Conservation (phyloP, 2,329 filamentous ascomycete genomes). For the Penicillium sp. region DNA sequence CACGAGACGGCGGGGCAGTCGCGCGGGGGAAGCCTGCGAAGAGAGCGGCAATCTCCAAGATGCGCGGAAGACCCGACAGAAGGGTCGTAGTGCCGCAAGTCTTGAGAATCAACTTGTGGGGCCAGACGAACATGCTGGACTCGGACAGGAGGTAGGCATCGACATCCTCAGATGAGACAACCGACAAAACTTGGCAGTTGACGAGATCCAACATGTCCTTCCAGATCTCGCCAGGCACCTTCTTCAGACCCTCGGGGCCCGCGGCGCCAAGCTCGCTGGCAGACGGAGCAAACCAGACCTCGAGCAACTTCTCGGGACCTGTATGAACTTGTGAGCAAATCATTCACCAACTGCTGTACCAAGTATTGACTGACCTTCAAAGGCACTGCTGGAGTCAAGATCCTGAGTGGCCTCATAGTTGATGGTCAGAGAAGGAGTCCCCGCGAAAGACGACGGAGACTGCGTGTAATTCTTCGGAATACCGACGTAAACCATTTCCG, state of each 20-base stretch:
- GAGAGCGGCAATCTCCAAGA: conserved; percentile 87
- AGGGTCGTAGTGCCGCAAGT: conserved; percentile 97
- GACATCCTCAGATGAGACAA: conserved; percentile 89
- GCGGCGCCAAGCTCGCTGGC: conserved; percentile 71
- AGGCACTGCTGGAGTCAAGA: conserved; percentile 93
- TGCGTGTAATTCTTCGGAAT: conserved; percentile 82
- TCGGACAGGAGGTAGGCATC: conserved; percentile 97
- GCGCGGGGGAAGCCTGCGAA: conserved; percentile 88
- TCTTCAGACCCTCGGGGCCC: conserved; percentile 80
- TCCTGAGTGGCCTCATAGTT: conserved; percentile 93
- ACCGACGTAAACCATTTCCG: conserved; percentile 83
- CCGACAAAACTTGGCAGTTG: conserved; percentile 96
- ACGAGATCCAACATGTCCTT: conserved; percentile 97
- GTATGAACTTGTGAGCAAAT: conserved; percentile 33
- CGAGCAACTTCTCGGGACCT: conserved; percentile 95
- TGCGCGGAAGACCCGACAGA: conserved; percentile 83
- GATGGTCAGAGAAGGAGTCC: conserved; percentile 90
- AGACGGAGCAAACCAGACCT: conserved; percentile 95
- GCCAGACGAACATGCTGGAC: conserved; percentile 99
- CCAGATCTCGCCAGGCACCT: conserved; percentile 83
- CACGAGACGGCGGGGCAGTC: conserved; percentile 68
- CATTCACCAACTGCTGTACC: not conserved
- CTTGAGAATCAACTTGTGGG: conserved; percentile 99
- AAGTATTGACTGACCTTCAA: conserved; percentile 71
- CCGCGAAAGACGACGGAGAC: conserved; percentile 76